phyloP scores from a whole-genome alignment of 192 early-diverging fungal genomes.

The Coemansia sp. region DNA sequence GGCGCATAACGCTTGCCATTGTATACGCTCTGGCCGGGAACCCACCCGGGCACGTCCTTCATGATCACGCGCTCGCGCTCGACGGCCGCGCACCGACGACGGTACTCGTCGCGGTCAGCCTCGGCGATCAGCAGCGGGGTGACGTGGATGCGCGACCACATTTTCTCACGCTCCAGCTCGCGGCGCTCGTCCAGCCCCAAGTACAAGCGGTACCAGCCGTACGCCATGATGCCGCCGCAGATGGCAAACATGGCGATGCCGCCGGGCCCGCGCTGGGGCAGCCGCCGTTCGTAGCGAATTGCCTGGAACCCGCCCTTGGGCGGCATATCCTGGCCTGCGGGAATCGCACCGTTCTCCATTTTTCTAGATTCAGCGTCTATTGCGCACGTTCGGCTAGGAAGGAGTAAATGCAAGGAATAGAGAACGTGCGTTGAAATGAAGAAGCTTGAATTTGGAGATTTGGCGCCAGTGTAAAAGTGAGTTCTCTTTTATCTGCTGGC shows the following conservation, averaged over 20 bases:
- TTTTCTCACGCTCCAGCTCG: slow-evolving; percentile 87
- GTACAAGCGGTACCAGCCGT: slow-evolving; percentile 71
- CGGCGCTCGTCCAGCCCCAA: slow-evolving; percentile 48
- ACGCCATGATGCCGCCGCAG: slow-evolving; percentile 69
- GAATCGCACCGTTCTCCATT: slow-evolving; percentile 21
- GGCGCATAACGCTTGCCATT: slow-evolving; percentile 77
- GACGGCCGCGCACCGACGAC: slow-evolving; percentile 68
- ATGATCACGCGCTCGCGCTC: slow-evolving; percentile 79
- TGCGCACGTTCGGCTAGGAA: neutral
- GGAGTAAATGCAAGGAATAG: no score
- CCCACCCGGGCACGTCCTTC: slow-evolving; percentile 77
- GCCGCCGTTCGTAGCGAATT: slow-evolving; percentile 81
- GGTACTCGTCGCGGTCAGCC: slow-evolving; percentile 83
- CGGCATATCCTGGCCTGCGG: slow-evolving; percentile 41
- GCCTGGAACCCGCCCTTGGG: slow-evolving; percentile 64
- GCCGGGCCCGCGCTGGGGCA: slow-evolving; percentile 87
- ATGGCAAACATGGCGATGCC: slow-evolving; percentile 77
- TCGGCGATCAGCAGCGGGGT: slow-evolving; percentile 90
- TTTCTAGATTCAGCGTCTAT: neutral
- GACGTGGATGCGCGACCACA: slow-evolving; percentile 90
- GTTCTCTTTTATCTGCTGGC: neutral
- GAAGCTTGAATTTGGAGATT: neutral
- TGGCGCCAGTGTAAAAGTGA: no score
- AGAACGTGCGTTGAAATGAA: no score
- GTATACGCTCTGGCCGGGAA: slow-evolving; percentile 83